phyloP scores from a whole-genome alignment of 192 early-diverging fungal genomes.

The Coemansia aciculifera region DNA sequence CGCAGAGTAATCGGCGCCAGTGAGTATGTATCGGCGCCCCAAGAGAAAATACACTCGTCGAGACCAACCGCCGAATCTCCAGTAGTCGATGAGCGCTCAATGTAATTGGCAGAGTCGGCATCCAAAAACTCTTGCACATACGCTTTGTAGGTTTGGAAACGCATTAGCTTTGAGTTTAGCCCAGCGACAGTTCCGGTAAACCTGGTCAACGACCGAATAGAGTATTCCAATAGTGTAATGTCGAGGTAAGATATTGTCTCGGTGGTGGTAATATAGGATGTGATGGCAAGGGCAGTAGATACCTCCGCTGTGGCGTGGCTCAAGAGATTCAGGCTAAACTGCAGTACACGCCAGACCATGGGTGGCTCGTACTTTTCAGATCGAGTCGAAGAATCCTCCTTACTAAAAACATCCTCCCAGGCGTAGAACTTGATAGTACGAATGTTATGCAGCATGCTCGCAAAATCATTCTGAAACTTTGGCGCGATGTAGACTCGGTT shows the following conservation, averaged over 20 bases:
- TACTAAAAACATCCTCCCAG: conserved; percentile 48
- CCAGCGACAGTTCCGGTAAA: conserved; percentile 7
- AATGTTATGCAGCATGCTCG: conserved; percentile 47
- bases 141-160: background rate
- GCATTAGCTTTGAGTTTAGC: background rate
- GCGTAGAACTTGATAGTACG: conserved; percentile 69
- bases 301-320: conserved; percentile 52
- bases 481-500: background rate
- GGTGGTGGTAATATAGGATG: conserved; percentile 52
- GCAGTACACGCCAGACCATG: conserved; percentile 24
- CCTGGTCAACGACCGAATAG: conserved; percentile 21
- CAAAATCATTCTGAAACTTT: conserved; percentile 3
- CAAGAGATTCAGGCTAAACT: conserved; percentile 12
- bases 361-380: conserved; percentile 9
- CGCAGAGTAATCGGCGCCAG: conserved; percentile 60
- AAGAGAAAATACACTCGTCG: conserved; percentile 24
- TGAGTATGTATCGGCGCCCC: conserved; percentile 46
- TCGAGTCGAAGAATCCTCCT: no score
- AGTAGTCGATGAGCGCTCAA: background rate
- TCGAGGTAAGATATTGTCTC: conserved; percentile 20
- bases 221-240: conserved; percentile 17
- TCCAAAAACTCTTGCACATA: conserved; percentile 15
- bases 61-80: conserved; percentile 14
- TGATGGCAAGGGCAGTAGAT: conserved; percentile 59
- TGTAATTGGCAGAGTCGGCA: background rate